Conservation (phyloP, 2,329 filamentous ascomycete genomes). For the Trichoderma atroviride region DNA sequence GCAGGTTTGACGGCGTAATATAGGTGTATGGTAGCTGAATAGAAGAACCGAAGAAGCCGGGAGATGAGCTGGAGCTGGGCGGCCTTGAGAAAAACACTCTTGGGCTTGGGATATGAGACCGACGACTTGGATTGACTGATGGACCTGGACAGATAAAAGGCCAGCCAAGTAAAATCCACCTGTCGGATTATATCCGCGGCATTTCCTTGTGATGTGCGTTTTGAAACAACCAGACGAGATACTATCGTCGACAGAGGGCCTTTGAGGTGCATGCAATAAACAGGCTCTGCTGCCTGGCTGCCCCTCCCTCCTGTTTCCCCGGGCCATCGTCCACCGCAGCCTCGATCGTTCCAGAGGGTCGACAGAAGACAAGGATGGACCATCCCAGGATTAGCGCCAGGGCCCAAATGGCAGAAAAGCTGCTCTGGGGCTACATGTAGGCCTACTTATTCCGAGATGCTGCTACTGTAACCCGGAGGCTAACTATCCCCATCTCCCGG, state of each 20-base stretch:
- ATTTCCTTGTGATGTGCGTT: neutral
- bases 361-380: neutral
- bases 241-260: neutral
- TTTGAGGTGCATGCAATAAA: neutral
- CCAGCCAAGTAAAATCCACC: neutral
- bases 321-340: constrained; percentile 16
- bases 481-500: neutral
- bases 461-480: neutral
- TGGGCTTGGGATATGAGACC: neutral
- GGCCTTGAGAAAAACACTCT: neutral
- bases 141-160: neutral
- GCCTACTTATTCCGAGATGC: neutral
- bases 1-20: neutral
- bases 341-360: constrained; percentile 15
- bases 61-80: neutral
- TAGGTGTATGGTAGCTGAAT: neutral
- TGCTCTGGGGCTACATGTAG: neutral
- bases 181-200: neutral
- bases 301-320: neutral
- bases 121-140: neutral
- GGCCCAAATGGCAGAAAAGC: neutral
- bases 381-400: constrained; percentile 15
- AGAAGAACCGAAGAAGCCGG: neutral
- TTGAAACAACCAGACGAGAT: neutral
- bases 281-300: constrained; percentile 2